phyloP scores from a whole-genome alignment of 2,329 filamentous ascomycete genomes.

The Verticillium albo-atrum region DNA sequence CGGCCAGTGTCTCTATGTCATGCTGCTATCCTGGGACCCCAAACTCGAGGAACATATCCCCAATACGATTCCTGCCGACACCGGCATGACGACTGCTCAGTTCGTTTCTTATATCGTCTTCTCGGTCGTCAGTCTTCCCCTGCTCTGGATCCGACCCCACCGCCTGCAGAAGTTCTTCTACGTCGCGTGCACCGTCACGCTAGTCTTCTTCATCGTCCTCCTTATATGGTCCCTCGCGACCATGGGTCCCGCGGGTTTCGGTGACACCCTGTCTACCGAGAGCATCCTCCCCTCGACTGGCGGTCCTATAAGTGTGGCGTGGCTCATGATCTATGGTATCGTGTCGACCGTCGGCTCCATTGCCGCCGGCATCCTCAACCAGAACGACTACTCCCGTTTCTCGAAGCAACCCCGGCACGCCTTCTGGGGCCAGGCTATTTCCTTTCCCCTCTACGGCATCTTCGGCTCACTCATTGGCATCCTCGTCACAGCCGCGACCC shows the following conservation, averaged over 20 bases:
- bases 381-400: conserved; percentile 33
- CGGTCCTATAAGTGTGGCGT: conserved; percentile 24
- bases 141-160: conserved; percentile 40
- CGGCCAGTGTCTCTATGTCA: conserved; percentile 39
- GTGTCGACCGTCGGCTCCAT: conserved; percentile 32
- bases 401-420: conserved; percentile 25
- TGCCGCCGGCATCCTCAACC: conserved; percentile 31
- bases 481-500: conserved; percentile 33
- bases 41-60: conserved; percentile 34
- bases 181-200: conserved; percentile 30
- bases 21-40: conserved; percentile 40
- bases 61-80: conserved; percentile 33
- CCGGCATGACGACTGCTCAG: conserved; percentile 37
- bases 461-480: conserved; percentile 32
- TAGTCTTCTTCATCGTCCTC: conserved; percentile 35
- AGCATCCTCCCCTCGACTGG: conserved; percentile 18
- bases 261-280: conserved; percentile 22
- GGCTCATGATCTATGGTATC: conserved; percentile 31
- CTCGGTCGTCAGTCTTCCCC: conserved; percentile 34
- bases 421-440: conserved; percentile 27
- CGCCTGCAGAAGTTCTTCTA: conserved; percentile 37
- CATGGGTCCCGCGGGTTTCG: conserved; percentile 35
- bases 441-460: conserved; percentile 30
- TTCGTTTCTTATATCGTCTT: conserved; percentile 41
- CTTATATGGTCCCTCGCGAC: conserved; percentile 39